These are phyloP conservation scores for Rhypophila decipiens DNA, from an alignment of 495 filamentous ascomycete species.

Conservation along the genomic window DNA sequence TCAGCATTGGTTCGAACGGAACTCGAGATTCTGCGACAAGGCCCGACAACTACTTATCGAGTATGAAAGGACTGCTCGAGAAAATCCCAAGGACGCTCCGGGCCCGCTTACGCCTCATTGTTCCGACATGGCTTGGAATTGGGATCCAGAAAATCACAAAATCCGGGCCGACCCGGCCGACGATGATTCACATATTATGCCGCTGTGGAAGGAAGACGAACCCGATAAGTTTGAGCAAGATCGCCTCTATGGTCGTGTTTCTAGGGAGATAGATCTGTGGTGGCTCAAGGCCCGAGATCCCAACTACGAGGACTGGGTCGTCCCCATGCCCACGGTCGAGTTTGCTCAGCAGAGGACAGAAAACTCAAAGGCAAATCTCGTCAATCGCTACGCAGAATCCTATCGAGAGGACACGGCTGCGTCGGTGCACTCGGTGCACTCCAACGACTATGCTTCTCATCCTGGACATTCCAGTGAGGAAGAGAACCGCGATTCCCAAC, in stretches of 20 bases:
- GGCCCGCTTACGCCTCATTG: conserved; percentile 29
- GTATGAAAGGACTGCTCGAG: conserved; percentile 23
- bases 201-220: conserved; percentile 38
- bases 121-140: conserved; percentile 37
- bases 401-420: conserved; percentile 63
- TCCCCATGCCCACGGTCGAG: conserved; percentile 45
- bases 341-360: conserved; percentile 43
- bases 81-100: conserved; percentile 20
- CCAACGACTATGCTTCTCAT: conserved; percentile 27
- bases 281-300: conserved; percentile 48
- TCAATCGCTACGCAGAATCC: conserved; percentile 40
- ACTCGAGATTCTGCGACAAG: conserved; percentile 40
- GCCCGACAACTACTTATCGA: conserved; percentile 33
- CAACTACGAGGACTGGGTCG: conserved; percentile 47
- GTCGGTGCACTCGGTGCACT: conserved; percentile 34
- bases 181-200: conserved; percentile 26
- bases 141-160: conserved; percentile 27
- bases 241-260: conserved; percentile 45
- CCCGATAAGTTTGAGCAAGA: conserved; percentile 47
- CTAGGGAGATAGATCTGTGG: conserved; percentile 51
- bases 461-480: conserved; percentile 46
- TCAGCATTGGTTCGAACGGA: conserved; percentile 46
- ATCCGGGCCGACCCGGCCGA: conserved; percentile 25
- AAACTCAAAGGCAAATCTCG: conserved; percentile 40
- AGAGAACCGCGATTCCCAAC: conserved; percentile 34